phyloP scores from a whole-genome alignment of 768 basidiomycete genomes.

The Phlebiopsis flavidoalba region DNA sequence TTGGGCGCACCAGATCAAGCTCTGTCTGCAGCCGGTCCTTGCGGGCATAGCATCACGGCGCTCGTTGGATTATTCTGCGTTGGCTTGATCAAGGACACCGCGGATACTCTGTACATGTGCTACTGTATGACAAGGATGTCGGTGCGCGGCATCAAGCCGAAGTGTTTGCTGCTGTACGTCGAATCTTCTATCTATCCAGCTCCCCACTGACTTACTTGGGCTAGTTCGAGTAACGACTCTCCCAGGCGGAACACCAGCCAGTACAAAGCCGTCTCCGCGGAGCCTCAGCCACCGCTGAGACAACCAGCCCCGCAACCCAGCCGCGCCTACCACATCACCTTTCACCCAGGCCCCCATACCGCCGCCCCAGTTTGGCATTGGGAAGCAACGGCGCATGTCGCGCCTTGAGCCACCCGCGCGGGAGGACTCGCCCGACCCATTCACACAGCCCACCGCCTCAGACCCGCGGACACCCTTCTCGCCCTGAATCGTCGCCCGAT shows the following conservation, averaged over 20 bases:
- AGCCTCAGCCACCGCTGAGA: conserved; percentile 5
- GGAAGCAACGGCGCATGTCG: conserved; percentile 13
- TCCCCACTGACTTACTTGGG: conserved; percentile 5
- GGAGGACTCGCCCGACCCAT: conserved; percentile 23
- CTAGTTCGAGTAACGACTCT: conserved; percentile 39
- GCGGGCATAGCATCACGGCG: conserved; percentile 67
- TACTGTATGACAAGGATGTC: conserved; percentile 59
- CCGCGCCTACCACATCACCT: not conserved
- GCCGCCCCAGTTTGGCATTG: conserved; percentile 7
- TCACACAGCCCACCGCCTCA: conserved; percentile 15
- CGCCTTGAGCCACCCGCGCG: conserved; percentile 14
- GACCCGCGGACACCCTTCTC: conserved; percentile 15
- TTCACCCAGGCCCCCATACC: conserved; percentile 5
- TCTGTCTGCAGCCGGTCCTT: conserved; percentile 50
- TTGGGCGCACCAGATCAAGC: conserved; percentile 66
- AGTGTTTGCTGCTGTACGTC: conserved; percentile 51
- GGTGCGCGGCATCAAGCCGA: conserved; percentile 46
- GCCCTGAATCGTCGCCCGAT: conserved; percentile 15
- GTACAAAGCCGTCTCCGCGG: conserved; percentile 5
- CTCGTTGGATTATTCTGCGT: conserved; percentile 81
- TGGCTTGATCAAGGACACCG: conserved; percentile 72
- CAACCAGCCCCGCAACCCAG: conserved; percentile 6
- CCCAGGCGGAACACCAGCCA: conserved; percentile 17
- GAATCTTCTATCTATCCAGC: not conserved
- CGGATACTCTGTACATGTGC: conserved; percentile 63